Conservation (phyloP, 441 rosid species). For the Erodium trifolium region DNA sequence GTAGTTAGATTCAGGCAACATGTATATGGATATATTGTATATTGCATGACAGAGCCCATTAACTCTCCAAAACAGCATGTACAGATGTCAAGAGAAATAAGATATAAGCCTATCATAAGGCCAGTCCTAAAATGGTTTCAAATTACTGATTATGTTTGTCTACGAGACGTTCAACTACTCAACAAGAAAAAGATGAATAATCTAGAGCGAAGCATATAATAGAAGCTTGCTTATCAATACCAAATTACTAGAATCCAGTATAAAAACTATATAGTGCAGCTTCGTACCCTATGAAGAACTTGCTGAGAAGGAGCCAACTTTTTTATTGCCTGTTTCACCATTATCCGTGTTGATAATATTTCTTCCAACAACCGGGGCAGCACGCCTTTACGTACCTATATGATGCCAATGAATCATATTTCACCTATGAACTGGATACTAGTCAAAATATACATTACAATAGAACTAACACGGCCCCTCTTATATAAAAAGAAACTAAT, state of each 20-base stretch:
- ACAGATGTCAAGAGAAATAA: slow-evolving; percentile 4
- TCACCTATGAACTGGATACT: neutral
- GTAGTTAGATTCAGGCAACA: neutral
- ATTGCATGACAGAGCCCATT: neutral
- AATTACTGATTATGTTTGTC: slow-evolving; percentile 3
- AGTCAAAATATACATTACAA: slow-evolving; percentile 2
- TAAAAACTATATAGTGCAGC: neutral
- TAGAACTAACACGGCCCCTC: neutral
- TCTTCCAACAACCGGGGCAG: slow-evolving; percentile 87
- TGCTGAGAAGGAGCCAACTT: slow-evolving; percentile 68
- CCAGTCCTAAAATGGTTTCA: neutral
- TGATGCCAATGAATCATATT: slow-evolving; percentile 18
- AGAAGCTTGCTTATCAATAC: neutral
- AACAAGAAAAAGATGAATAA: neutral
- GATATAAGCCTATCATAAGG: slow-evolving; percentile 2
- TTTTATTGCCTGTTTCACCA: slow-evolving; percentile 92
- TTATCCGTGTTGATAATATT: slow-evolving; percentile 89
- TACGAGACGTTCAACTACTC: slow-evolving; percentile 1
- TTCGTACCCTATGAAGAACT: slow-evolving; percentile 79
- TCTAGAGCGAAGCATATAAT: neutral
- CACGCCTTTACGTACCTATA: slow-evolving; percentile 72
- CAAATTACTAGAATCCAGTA: slow-evolving; percentile 1
- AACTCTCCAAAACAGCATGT: slow-evolving; percentile 5
- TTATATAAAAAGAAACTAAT: neutral
- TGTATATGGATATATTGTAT: neutral